Evolutionary conservation across 192 early-diverging fungal species (phyloP), one percentile per base, ranked within the genome.

Genomic region (Piromyces finnis): DNA sequence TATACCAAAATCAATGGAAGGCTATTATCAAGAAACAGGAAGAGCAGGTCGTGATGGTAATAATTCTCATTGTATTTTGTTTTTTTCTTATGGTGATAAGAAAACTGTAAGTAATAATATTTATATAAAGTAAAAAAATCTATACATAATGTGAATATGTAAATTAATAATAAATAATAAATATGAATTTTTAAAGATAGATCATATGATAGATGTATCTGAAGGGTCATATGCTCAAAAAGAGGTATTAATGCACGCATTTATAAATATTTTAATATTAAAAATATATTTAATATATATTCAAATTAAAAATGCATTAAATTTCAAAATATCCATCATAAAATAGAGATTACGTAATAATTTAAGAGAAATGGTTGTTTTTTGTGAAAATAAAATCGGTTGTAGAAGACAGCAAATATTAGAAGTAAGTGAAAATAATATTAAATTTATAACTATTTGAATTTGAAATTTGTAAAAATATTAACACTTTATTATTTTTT

Each of bases 1-100:
- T 16, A 84, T 99, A 28, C 96, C 96, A 0, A 89, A 93, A 16
- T 95, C 93, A 37, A 82, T 99, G 1, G 97, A 99, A 84, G 95
- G 94, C 0, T 99, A 99, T 82, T 97, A 97, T 81, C 93, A 97
- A 85, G 97, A 99, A 83, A 99, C 95, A 0, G 96, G 97, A 3
- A 92, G 97, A 22, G 95, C 96, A 0, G 96, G 97, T 5, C 91
- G 97, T 26, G 97, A 99, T 85, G 96, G 97, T 12, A 87, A 92
- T 78, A 85, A 88, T 36, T 92, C 94, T 1, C 84, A 88, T n/a
- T 98, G 97, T 79, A 87, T 96, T 9, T 82, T 98, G 51, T 98
- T 90, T 77, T 97, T 95, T 84, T 85, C 88, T 0, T 95, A 90
- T 83, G 81, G 82, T 13, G 95, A 97, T 85, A 94, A 93, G 84